Conservation (phyloP, 2,329 filamentous ascomycete species). For the Paecilomyces variotii region DNA sequence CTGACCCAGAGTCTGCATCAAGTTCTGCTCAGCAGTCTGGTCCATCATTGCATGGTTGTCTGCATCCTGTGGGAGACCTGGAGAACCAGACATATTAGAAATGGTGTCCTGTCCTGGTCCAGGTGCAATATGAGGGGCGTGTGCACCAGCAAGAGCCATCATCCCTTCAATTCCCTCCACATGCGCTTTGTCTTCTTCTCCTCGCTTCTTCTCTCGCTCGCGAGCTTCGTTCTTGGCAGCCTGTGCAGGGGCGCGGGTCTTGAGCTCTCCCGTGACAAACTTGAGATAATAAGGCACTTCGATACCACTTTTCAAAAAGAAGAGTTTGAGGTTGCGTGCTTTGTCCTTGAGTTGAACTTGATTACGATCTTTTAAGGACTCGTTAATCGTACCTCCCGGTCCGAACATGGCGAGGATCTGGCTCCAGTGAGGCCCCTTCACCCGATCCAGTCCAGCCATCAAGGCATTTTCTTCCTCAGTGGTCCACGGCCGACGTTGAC, state of each 20-base stretch:
- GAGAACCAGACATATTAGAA: conserved; percentile 28
- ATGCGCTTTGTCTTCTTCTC: conserved; percentile 40
- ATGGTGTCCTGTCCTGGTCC: conserved; percentile 20
- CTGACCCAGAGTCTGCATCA: conserved; percentile 37
- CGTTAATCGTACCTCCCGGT: conserved; percentile 66
- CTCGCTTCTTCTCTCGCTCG: conserved; percentile 38
- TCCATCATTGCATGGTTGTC: conserved; percentile 26
- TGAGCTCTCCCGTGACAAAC: conserved; percentile 81
- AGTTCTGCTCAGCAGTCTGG: conserved; percentile 34
- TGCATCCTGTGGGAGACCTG: conserved; percentile 25
- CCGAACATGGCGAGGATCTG: conserved; percentile 83
- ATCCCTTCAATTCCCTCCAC: conserved; percentile 41
- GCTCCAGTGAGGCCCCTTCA: conserved; percentile 88
- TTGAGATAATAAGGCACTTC: conserved; percentile 85
- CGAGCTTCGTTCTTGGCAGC: conserved; percentile 43
- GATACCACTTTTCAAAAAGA: conserved; percentile 84
- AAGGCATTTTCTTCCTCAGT: conserved; percentile 83
- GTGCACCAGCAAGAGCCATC: conserved; percentile 39
- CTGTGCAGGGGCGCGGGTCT: conserved; percentile 67
- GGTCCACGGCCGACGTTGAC: conserved; percentile 70
- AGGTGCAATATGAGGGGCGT: conserved; percentile 23
- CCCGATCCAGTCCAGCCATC: conserved; percentile 79
- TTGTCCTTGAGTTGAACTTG: conserved; percentile 93
- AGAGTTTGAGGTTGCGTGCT: conserved; percentile 79
- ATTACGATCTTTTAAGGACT: conserved; percentile 78